Conservation (phyloP, 2,329 filamentous ascomycete species). For the Camptophora hylomeconis region DNA sequence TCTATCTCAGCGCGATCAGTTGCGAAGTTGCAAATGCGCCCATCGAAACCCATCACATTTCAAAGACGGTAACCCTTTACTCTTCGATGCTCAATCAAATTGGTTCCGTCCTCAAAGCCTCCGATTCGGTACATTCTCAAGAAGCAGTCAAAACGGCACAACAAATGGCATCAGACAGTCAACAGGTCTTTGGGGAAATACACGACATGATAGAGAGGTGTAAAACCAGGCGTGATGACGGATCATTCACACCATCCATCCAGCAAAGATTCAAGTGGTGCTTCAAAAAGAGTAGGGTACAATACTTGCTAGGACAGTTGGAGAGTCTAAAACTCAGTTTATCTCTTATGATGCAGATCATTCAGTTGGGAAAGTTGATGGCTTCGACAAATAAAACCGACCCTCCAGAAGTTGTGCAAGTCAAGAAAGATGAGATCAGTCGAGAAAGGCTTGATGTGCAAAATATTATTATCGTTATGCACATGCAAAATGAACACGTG, state of each 20-base stretch:
- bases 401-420: constrained; percentile 11
- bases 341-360: constrained; percentile 25
- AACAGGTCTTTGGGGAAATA: constrained; percentile 28
- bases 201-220: constrained; percentile 28
- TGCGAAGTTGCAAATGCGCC: constrained; percentile 27
- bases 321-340: constrained; percentile 29
- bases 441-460: constrained; percentile 30
- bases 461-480: constrained; percentile 31
- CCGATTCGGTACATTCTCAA: constrained; percentile 21
- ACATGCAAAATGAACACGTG: constrained; percentile 27
- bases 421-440: constrained; percentile 22
- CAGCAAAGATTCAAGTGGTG: constrained; percentile 27
- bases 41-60: constrained; percentile 29
- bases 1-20: constrained; percentile 29
- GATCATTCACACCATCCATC: constrained; percentile 18
- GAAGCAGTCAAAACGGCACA: constrained; percentile 24
- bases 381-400: constrained; percentile 18
- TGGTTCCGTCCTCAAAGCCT: constrained; percentile 21
- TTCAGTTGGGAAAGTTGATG: constrained; percentile 26
- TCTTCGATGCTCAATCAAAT: constrained; percentile 27
- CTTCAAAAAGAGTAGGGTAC: constrained; percentile 29
- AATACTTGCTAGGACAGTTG: constrained; percentile 28
- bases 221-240: constrained; percentile 16
- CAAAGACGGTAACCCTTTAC: constrained; percentile 29
- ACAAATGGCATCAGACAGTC: constrained; percentile 27